Percentiles rank a stretch among this genome's conserved stretches.
Conservation (phyloP, 2,329 filamentous ascomycete species). For the Aureobasidium namibiae region DNA sequence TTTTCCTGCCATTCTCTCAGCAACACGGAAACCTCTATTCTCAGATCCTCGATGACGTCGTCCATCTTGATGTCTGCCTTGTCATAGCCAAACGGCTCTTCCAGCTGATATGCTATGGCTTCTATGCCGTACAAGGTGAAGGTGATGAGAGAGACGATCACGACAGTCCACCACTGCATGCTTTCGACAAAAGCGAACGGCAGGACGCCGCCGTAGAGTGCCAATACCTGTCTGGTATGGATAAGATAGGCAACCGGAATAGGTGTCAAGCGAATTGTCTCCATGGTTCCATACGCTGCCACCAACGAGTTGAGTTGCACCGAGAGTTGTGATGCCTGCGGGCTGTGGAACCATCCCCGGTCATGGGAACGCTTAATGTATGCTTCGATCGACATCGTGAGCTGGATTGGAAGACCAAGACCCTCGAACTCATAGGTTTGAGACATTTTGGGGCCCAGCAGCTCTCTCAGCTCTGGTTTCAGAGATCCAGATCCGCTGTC, state of each 20-base stretch:
- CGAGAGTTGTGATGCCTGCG: constrained; percentile 50
- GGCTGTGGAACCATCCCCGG: constrained; percentile 52
- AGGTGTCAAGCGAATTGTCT: constrained; percentile 57
- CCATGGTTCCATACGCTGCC: constrained; percentile 54
- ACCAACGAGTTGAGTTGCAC: constrained; percentile 49
- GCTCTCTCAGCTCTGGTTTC: constrained; percentile 1
- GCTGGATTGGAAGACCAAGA: constrained; percentile 51
- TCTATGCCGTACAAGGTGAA: constrained; percentile 59
- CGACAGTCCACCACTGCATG: constrained; percentile 55
- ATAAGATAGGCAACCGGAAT: constrained; percentile 59
- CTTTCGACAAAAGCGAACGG: constrained; percentile 57
- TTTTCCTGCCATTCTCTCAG: constrained; percentile 15
- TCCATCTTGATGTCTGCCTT: constrained; percentile 62
- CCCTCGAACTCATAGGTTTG: constrained; percentile 48
- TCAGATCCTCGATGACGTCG: constrained; percentile 53
- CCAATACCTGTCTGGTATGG: constrained; percentile 56
- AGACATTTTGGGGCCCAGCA: neutral
- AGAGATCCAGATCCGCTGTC: constrained; percentile 1
- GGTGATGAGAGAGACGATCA: constrained; percentile 50
- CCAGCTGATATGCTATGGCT: constrained; percentile 54
- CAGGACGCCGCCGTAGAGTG: constrained; percentile 51
- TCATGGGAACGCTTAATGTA: constrained; percentile 51
- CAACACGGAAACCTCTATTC: constrained; percentile 20
- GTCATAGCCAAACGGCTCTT: constrained; percentile 60
- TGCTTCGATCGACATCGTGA: constrained; percentile 51